Base-by-base conservation (phyloP, 1,284 basidiomycete genomes). In the Ustanciosporium gigantosporum region DNA sequence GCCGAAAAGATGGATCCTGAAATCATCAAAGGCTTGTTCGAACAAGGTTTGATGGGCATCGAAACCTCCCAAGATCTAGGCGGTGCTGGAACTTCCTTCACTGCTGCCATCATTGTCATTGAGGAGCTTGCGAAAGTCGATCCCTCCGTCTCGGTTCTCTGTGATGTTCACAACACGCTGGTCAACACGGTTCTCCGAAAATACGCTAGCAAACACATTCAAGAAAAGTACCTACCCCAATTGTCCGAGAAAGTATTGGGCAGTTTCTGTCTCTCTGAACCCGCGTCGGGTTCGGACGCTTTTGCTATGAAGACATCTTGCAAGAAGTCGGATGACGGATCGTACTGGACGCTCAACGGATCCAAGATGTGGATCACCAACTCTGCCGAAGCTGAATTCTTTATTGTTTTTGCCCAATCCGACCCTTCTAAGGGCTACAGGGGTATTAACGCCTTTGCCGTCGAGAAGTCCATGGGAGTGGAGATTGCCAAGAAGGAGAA, bases 321-420 rank as follows among this genome's bases (percentile, higher is more conserved):
- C 79, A 90, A 89, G 78, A 88, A 91, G 56, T 87, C 87, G 19
- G 85, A 87, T 73, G 80, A 89, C 66, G 81, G 81, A 41, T 80
- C 80, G 67, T 48, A 50, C 35, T 96, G 88, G 83, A 82, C 91
- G 24, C 79, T 97, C 57, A 94, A 93, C 73, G 94, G 94, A 27
- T 90, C 89, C 66, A 99, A 99, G 83, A 94, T 96, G 92, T 98
- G 94, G 94, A 98, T 99, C 73, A 97, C 95, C 37, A 99, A 98
- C 82, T 92, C 91, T 6, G 86, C 87, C 58, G 94, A 99, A 80
- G 95, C 95, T 5, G 92, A 92, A 46, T 85, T 97, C 58, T 84
- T 84, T 79, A 80, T 84, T 37, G 81, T 98, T 40, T 98, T 98
- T 67, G 95, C 95, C 48, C 97, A 91, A 70, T 89, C 90, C 34